Percentiles rank a stretch among this genome's conserved stretches.
Conservation (phyloP, 176 grass and related monocot genomes). For the Sorghum bicolor region DNA sequence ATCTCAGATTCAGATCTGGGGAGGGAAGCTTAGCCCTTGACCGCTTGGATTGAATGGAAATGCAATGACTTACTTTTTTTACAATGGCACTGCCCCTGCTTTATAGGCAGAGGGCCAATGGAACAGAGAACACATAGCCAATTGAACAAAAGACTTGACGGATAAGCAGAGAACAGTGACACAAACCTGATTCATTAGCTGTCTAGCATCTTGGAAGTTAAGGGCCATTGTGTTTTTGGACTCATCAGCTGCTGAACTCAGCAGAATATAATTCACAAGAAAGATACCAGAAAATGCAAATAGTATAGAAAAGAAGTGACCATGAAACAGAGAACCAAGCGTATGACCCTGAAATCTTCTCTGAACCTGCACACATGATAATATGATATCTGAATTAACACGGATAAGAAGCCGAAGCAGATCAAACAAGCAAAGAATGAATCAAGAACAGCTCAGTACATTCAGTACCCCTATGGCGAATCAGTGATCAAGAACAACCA, state of each 20-base stretch:
- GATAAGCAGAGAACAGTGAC: background rate
- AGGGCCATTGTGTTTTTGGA: constrained; percentile 32
- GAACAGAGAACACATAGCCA: background rate
- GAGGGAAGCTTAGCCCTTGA: too few species aligned
- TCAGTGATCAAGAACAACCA: background rate
- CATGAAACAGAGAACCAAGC: constrained; percentile 63
- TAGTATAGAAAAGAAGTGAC: constrained; percentile 76
- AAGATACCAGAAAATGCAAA: constrained; percentile 84
- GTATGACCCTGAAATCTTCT: constrained; percentile 30
- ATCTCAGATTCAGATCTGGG: too few species aligned
- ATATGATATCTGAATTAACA: constrained; percentile 30
- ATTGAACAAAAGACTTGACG: background rate
- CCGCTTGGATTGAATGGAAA: too few species aligned
- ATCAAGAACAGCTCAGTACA: background rate
- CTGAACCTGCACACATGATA: constrained; percentile 53
- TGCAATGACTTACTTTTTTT: too few species aligned
- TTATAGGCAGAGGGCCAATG: too few species aligned
- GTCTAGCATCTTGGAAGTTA: constrained; percentile 60
- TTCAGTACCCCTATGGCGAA: background rate
- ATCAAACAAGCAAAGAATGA: background rate
- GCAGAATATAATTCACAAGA: constrained; percentile 72
- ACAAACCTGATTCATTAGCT: constrained; percentile 71
- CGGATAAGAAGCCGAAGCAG: background rate
- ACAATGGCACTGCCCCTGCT: too few species aligned
- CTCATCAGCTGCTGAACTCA: constrained; percentile 72